Evolutionary conservation across 352 stramenopile genomes (phyloP).

Genomic region (Pythium folliculosum): DNA sequence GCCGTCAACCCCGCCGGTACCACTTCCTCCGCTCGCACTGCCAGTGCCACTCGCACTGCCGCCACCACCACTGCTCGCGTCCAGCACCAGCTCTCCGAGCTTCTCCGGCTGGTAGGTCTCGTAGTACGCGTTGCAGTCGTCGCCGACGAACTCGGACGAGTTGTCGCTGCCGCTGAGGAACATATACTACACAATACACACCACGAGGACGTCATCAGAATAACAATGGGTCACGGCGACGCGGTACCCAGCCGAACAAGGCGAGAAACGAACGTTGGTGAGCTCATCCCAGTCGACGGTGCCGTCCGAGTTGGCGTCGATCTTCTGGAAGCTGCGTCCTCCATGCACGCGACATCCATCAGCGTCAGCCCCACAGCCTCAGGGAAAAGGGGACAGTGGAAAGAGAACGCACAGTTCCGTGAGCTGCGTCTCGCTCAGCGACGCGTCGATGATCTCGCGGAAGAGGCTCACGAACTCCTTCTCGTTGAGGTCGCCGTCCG

Average conservation of each 20-base stretch:
- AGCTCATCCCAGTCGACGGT: conserved; percentile 91
- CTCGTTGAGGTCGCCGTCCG: conserved; percentile 80
- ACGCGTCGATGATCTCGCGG: conserved; percentile 76
- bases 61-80: conserved; percentile 1
- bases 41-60: background rate
- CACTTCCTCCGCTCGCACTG: conserved; percentile 6
- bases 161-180: conserved; percentile 78
- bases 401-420: conserved; percentile 63
- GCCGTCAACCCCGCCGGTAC: conserved; percentile 11
- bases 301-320: conserved; percentile 86
- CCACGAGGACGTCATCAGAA: too few species aligned
- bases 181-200: conserved; percentile 59
- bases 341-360: background rate
- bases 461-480: conserved; percentile 87
- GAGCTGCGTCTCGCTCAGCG: conserved; percentile 76
- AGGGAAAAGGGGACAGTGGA: background rate
- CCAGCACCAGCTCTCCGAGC: conserved; percentile 31
- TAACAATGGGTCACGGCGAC: too few species aligned
- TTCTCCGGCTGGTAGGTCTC: conserved; percentile 66
- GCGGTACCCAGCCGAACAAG: too few species aligned
- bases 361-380: too few species aligned
- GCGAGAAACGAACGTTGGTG: conserved; percentile 75
- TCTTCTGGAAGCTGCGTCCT: conserved; percentile 76
- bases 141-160: conserved; percentile 57
- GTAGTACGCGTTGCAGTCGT: conserved; percentile 65